Percentiles rank a stretch among this genome's conserved stretches.
phyloP scores from a whole-genome alignment of 495 filamentous ascomycete species.

The Xylaria telfairii region DNA sequence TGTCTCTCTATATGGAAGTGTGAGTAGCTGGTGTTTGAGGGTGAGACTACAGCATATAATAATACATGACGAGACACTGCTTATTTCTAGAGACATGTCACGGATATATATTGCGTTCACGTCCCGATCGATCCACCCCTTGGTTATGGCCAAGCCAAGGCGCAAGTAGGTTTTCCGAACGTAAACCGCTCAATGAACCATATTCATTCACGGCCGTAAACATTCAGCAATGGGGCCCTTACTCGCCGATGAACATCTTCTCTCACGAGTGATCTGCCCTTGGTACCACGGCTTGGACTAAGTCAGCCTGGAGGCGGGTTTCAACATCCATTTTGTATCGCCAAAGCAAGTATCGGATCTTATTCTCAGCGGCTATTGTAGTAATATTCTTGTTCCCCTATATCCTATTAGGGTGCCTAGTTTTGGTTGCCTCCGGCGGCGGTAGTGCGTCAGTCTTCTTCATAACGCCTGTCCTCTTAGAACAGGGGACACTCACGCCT shows the following conservation, averaged over 20 bases:
- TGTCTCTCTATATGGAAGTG: neutral
- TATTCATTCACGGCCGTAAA: neutral
- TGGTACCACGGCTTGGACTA: neutral
- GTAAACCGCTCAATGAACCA: neutral
- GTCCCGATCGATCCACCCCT: neutral
- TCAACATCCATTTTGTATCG: neutral
- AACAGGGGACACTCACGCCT: neutral
- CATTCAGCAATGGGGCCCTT: neutral
- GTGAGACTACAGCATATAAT: neutral
- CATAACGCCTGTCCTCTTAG: neutral
- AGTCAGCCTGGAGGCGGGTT: neutral
- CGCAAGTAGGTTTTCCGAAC: neutral
- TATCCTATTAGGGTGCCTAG: neutral
- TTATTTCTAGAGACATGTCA: neutral
- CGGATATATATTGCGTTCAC: neutral
- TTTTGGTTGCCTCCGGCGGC: neutral
- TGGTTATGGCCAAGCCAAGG: neutral
- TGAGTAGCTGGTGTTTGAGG: neutral
- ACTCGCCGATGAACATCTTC: neutral
- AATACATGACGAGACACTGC: neutral
- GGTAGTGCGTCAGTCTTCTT: neutral
- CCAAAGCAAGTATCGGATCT: neutral
- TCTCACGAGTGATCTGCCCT: neutral
- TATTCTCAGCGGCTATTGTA: neutral
- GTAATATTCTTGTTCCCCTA: neutral